Percentiles rank a stretch among this genome's conserved stretches.
These are phyloP conservation scores for Nidula niveotomentosa DNA, from an alignment of 1,284 basidiomycete genomes.

Conservation along the genomic window DNA sequence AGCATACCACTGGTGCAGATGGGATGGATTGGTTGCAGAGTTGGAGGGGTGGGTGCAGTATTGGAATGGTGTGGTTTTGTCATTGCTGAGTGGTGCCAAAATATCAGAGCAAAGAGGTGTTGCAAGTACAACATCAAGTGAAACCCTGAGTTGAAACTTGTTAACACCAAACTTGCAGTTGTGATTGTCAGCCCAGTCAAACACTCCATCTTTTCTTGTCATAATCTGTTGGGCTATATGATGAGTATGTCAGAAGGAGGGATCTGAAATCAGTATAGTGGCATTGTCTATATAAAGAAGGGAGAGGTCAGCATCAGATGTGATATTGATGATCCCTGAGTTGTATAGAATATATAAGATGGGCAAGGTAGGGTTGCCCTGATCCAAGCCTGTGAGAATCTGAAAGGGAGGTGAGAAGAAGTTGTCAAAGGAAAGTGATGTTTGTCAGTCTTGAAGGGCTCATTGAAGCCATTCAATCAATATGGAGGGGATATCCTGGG, in stretches of 20 bases:
- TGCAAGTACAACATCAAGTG: no score
- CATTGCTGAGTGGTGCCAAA: no score
- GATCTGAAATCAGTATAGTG: background rate
- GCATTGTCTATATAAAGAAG: conserved; percentile 25
- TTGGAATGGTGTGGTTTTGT: no score
- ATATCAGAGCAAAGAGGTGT: no score
- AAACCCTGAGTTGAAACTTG: no score
- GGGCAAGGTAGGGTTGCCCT: conserved; percentile 31
- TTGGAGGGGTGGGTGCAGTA: no score
- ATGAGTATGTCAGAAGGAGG: background rate
- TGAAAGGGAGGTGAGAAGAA: conserved; percentile 16
- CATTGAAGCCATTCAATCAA: conserved; percentile 17
- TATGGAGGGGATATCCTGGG: conserved; percentile 21
- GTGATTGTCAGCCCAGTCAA: no score
- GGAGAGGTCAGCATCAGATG: conserved; percentile 12
- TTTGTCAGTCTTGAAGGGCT: conserved; percentile 18
- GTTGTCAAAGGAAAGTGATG: conserved; percentile 26
- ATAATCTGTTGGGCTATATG: background rate
- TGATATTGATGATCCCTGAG: conserved; percentile 18
- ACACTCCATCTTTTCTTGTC: no score
- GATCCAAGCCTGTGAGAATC: conserved; percentile 27
- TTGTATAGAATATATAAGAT: conserved; percentile 33
- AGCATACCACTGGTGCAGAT: no score
- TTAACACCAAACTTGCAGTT: no score
- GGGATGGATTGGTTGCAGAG: no score